Evolutionary conservation across 1,139 yeast species (phyloP), one percentile per base, ranked within the genome.

Genomic region (Lodderomyces theae): DNA sequence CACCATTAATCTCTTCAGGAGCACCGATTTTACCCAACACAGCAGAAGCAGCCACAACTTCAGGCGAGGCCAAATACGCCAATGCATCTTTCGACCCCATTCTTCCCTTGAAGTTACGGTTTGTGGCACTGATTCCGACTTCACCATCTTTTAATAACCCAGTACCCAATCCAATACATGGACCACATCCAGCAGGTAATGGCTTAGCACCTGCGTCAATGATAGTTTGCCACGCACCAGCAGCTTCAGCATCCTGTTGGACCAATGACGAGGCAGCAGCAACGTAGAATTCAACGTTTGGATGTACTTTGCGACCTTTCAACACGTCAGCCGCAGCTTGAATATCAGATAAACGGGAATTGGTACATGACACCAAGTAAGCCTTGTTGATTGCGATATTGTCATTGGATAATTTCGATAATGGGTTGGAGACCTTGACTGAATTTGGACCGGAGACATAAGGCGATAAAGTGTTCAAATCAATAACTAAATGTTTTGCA

Each of bases 161-260:
- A 29, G 94, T 76, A 46, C 99, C 99, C 43, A 92, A 75, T 34
- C 99, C 99, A 57, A 92, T 92, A 70, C 99, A 92, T 29, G 99
- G 99, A 37, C 99, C 99, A 69, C 99, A 92, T 18, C 99, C 99
- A 15, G 98, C 96, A 13, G 97, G 97, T 53, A 92, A 77, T 28
- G 97, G 90, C 54, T 71, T 86, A 43, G 97, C 96, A 39, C 99
- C 99, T 11, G 97, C 95, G 42, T 84, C 92, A 34, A 92, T 57
- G 41, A 94, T 75, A 25, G 80, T 80, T 55, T 89, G 77, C 98
- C 99, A 94, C 10, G 95, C 94, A 45, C 98, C 98, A 39, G 66
- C 70, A 34, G 79, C 77, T 66, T 86, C 96, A 36, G 98, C 97
- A 53, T 89, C 97, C 50, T 78, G 77, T 69, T 92, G 97, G 29